phyloP scores from a whole-genome alignment of 2,329 filamentous ascomycete genomes.

The Pseudonectria foliicola region DNA sequence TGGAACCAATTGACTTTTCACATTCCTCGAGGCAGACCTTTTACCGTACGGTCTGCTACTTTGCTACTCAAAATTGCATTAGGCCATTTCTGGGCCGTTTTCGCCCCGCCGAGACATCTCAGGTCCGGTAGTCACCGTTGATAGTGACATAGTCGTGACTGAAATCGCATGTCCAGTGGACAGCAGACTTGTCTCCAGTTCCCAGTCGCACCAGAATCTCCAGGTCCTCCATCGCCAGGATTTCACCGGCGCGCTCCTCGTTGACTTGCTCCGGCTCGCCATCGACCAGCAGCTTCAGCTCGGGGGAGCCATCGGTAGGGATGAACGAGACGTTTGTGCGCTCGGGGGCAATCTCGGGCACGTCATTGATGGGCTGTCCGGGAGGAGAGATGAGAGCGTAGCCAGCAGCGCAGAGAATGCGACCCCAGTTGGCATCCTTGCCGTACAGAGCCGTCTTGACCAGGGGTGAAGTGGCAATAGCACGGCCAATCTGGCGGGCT shows the following conservation, averaged over 20 bases:
- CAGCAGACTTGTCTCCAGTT: constrained; percentile 59
- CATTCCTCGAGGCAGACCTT: too few relatives aligned
- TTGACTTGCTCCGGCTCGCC: constrained; percentile 77
- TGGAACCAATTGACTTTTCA: too few relatives aligned
- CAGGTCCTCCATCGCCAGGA: constrained; percentile 69
- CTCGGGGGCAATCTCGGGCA: constrained; percentile 58
- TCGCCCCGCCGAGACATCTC: too few relatives aligned
- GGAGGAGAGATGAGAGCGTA: constrained; percentile 62
- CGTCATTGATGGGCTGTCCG: constrained; percentile 48
- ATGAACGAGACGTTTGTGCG: constrained; percentile 74
- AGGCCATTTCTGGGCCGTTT: constrained; percentile 2
- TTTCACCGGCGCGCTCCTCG: constrained; percentile 68
- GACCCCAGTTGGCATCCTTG: constrained; percentile 97
- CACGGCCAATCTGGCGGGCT: constrained; percentile 73
- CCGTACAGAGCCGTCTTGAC: constrained; percentile 98
- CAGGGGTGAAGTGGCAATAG: constrained; percentile 84
- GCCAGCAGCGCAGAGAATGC: constrained; percentile 89
- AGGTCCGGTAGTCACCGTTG: constrained; percentile 63
- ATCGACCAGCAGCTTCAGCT: constrained; percentile 69
- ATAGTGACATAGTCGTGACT: constrained; percentile 73
- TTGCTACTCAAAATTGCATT: constrained; percentile 2
- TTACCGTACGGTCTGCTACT: too few relatives aligned
- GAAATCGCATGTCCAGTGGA: constrained; percentile 82
- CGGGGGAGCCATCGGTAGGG: constrained; percentile 66
- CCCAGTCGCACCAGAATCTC: constrained; percentile 71